Evolutionary conservation across 164 flowering plant genomes (phyloP), one percentile per base, ranked within the genome.

Genomic region (Vitis cinerea): DNA sequence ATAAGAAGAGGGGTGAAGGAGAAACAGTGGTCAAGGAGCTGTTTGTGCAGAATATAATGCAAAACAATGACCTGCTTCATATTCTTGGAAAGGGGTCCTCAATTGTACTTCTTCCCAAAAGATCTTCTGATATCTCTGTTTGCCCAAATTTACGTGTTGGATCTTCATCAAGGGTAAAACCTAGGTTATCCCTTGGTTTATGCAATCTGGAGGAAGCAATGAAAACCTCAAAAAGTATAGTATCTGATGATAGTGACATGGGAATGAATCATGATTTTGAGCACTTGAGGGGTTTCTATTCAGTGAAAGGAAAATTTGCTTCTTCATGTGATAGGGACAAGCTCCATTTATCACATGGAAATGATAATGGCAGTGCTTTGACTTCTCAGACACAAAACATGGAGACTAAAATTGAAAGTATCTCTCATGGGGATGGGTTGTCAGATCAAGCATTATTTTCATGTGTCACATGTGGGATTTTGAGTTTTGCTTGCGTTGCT

Each of bases 391-490:
- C 58, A 15, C 60, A 60, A 70, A 68, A 72, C 19, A 44, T 27
- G 9, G 75, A 75, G 19, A 51, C 66, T 70, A 79, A 55, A 72
- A 70, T 53, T 14, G 80, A 72, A 61, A 50, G 62, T 68, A 62
- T 56, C 47, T 72, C 68, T 61, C 82, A 75, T 54, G 74, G 77
- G 72, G 81, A 81, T 75, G 79, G 81, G 52, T 70, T 83, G 75
- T 79, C 88, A 4, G 88, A 86, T 67, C 88, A 86, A 66, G 89
- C 91, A 67, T 84, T 90, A 27, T 90, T 96, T 77, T 89, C 97
- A 27, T 96, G 99, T 77, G 97, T 89, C 67, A 89, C 90, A 2
- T 96, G 99, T 81, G 99, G 99, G 72, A 86, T 92, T 66, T 80
- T 91, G 83, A 82, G 84, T 79, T 93, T 85, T 82, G 84, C 93